phyloP scores from a whole-genome alignment of 305 asterid genomes.

The Fraxinus sp. region DNA sequence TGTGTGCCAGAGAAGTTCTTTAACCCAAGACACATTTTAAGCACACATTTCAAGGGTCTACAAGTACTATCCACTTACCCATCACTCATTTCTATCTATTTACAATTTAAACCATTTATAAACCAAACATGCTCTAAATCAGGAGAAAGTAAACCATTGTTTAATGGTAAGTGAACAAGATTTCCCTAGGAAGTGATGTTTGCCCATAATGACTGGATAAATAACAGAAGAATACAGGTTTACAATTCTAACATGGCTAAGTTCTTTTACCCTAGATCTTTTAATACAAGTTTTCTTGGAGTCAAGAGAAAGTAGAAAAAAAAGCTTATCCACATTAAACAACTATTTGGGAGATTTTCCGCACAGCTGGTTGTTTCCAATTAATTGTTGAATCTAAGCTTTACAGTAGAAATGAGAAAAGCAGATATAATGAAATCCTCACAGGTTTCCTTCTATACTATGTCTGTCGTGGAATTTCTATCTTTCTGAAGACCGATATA shows the following conservation, averaged over 20 bases:
- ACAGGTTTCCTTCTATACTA: not conserved
- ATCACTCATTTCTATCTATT: not conserved
- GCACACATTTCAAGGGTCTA: not conserved
- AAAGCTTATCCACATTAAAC: not conserved
- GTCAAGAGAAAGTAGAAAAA: not conserved
- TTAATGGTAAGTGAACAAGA: slow-evolving; percentile 10
- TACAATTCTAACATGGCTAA: not conserved
- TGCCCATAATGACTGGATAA: not conserved
- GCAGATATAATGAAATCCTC: not conserved
- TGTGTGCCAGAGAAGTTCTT: not conserved
- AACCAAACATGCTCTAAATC: not conserved
- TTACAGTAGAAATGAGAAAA: not conserved
- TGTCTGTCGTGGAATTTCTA: not conserved
- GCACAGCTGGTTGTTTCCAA: not conserved
- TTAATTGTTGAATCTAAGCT: slow-evolving; percentile 11
- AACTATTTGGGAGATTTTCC: not conserved
- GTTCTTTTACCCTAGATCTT: slow-evolving; percentile 16
- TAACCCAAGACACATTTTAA: not conserved
- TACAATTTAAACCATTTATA: not conserved
- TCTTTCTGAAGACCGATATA: not conserved
- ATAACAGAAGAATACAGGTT: not conserved
- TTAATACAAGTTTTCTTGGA: not conserved
- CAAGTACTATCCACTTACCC: not conserved
- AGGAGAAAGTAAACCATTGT: slow-evolving; percentile 10
- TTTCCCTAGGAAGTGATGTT: not conserved